phyloP scores from a whole-genome alignment of 495 filamentous ascomycete species.

The Xylaria curta region DNA sequence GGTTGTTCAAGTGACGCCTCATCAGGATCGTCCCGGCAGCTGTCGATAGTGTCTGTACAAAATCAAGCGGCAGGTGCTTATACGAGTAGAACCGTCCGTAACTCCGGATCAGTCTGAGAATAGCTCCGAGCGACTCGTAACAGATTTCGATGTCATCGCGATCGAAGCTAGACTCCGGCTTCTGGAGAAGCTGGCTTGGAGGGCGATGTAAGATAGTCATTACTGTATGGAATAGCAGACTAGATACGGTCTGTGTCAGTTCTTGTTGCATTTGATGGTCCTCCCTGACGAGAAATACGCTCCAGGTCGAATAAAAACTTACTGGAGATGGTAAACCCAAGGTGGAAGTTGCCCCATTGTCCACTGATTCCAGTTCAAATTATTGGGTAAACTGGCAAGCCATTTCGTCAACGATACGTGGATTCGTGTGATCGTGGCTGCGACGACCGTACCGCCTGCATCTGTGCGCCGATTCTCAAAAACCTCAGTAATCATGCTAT shows the following conservation, averaged over 20 bases:
- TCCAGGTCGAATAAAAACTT: constrained; percentile 9
- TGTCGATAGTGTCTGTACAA: constrained; percentile 43
- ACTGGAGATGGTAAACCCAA: constrained; percentile 44
- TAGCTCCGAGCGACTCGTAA: constrained; percentile 40
- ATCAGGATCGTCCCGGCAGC: constrained; percentile 42
- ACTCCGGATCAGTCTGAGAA: constrained; percentile 38
- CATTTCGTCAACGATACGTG: constrained; percentile 42
- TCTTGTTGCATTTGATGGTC: background rate
- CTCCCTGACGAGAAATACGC: background rate
- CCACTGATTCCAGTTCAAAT: constrained; percentile 45
- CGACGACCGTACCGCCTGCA: constrained; percentile 34
- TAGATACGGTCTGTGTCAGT: constrained; percentile 19
- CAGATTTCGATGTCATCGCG: constrained; percentile 41
- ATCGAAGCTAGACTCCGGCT: constrained; percentile 30
- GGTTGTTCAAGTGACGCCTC: constrained; percentile 37
- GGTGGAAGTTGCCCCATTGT: constrained; percentile 35
- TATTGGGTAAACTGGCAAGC: constrained; percentile 37
- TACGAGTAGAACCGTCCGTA: constrained; percentile 40
- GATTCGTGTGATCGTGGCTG: constrained; percentile 38
- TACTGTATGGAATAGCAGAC: constrained; percentile 43
- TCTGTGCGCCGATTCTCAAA: constrained; percentile 42
- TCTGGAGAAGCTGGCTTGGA: constrained; percentile 36
- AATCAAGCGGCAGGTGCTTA: constrained; percentile 39
- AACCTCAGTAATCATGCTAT: constrained; percentile 45
- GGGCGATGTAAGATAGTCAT: constrained; percentile 46